These are phyloP conservation scores for Mycena olivaceomarginata DNA, from an alignment of 768 basidiomycete genomes.

Conservation along the genomic window DNA sequence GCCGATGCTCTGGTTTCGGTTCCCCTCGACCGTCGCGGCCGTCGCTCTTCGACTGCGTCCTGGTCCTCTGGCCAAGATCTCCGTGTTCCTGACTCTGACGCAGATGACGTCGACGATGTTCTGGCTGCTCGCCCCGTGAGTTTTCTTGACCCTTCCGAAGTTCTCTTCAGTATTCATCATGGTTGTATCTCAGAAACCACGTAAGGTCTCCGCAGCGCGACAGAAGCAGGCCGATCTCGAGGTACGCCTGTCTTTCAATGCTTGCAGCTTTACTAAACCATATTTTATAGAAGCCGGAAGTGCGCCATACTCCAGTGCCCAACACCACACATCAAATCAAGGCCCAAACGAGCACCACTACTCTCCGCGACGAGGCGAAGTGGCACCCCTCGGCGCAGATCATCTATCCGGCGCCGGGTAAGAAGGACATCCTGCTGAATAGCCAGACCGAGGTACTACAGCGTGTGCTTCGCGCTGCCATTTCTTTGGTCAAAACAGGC, in stretches of 20 bases:
- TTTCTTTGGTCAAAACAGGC: background rate
- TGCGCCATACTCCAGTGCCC: background rate
- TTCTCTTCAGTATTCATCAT: background rate
- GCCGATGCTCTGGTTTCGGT: background rate
- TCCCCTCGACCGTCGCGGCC: background rate
- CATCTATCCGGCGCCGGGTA: background rate
- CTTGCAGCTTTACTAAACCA: background rate
- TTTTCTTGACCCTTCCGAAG: background rate
- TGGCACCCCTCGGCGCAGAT: background rate
- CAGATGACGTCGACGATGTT: background rate
- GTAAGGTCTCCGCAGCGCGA: background rate
- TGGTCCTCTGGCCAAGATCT: slow-evolving; percentile 12
- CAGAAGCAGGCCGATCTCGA: background rate
- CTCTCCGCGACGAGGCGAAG: background rate
- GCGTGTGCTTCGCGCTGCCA: background rate
- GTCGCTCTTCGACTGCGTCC: background rate
- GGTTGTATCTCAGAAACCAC: background rate
- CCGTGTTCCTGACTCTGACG: background rate
- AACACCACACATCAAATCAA: background rate
- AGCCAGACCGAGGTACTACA: background rate
- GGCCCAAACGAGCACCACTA: background rate
- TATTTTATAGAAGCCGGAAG: background rate
- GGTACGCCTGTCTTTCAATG: background rate
- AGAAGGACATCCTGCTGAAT: background rate
- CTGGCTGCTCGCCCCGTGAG: background rate